Evolutionary conservation across 305 asterid genomes (phyloP), one percentile per base, ranked within the genome.

Genomic region (Andrographis paniculata): DNA sequence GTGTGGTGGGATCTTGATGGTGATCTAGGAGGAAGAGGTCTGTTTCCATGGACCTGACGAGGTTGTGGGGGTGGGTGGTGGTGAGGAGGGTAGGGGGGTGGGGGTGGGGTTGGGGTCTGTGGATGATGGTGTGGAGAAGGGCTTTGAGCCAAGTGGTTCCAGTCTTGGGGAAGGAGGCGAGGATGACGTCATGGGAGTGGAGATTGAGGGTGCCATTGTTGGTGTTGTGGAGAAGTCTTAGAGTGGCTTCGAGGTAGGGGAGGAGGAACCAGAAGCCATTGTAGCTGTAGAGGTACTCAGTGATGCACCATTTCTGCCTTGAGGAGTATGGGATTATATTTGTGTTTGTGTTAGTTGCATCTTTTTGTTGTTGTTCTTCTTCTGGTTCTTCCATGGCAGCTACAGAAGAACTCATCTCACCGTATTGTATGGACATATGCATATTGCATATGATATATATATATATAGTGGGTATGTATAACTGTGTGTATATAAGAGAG

Each of bases 71-170:
- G 3, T 74, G 74, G 14, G 52, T 67, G 14, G 5, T 20, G 38
- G 9, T 17, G 15, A 64, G 18, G 21, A n/a, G n/a, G n/a, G n/a
- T n/a, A n/a, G n/a, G 65, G 7, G 66, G 70, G 3, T 74, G 81
- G 0, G 80, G 77, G 3, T 74, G 74, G 14, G 52, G 14, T 3
- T 20, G 38, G 9, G 14, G 15, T 61, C 18, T 18, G 40, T 53
- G 50, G 5, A 37, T 56, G 61, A 69, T 69, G 63, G 76, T 66
- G 39, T 57, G 58, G 55, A 74, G 57, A 9, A 69, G 72, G 42
- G 77, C 64, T 48, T 70, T 70, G 57, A 74, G 67, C 77, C 80
- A 74, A 22, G 80, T 70, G 38, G 74, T 63, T 31, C 77, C 80
- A 3, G 74, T 69, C 57, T 74, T 74, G 44, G 80, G 80, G 69